Percentiles rank a stretch among this genome's conserved stretches.
phyloP scores from a whole-genome alignment of 2,329 filamentous ascomycete species.

The Monilinia laxa region DNA sequence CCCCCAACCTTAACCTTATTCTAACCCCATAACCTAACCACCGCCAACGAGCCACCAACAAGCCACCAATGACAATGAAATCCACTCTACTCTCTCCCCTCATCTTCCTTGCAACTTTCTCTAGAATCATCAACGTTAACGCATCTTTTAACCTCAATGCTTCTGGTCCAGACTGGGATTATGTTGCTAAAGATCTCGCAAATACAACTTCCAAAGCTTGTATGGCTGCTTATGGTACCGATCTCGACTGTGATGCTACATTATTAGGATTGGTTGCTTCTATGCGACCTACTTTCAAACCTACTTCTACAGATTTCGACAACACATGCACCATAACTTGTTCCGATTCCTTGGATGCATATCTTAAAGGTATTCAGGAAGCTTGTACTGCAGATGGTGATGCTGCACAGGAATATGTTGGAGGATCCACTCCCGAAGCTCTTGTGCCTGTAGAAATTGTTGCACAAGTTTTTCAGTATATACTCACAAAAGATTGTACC shows the following conservation, averaged over 20 bases:
- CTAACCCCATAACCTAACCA: background rate
- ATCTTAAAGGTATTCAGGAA: conserved; percentile 34
- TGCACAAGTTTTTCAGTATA: conserved; percentile 24
- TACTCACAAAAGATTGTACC: background rate
- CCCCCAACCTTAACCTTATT: too few species aligned
- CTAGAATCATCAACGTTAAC: background rate
- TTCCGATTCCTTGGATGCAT: conserved; percentile 34
- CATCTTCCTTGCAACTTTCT: background rate
- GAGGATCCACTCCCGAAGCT: conserved; percentile 32
- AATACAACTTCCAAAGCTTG: conserved; percentile 38
- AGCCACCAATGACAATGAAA: background rate
- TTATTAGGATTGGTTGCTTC: conserved; percentile 39
- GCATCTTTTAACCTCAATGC: conserved; percentile 37
- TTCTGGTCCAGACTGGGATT: conserved; percentile 39
- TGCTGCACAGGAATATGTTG: conserved; percentile 30
- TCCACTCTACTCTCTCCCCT: background rate
- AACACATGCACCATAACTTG: conserved; percentile 37
- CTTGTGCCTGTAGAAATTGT: conserved; percentile 26
- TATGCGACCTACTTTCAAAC: conserved; percentile 36
- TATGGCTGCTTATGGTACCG: conserved; percentile 38
- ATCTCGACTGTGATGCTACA: conserved; percentile 39
- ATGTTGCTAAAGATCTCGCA: conserved; percentile 38
- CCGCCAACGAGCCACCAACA: background rate
- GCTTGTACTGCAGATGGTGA: conserved; percentile 37
- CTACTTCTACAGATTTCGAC: conserved; percentile 33